A percentile compares a stretch with the other conserved stretches of the same genome.
phyloP scores from a whole-genome alignment of 2,329 filamentous ascomycete species.

The Aspergillus cejpii region DNA sequence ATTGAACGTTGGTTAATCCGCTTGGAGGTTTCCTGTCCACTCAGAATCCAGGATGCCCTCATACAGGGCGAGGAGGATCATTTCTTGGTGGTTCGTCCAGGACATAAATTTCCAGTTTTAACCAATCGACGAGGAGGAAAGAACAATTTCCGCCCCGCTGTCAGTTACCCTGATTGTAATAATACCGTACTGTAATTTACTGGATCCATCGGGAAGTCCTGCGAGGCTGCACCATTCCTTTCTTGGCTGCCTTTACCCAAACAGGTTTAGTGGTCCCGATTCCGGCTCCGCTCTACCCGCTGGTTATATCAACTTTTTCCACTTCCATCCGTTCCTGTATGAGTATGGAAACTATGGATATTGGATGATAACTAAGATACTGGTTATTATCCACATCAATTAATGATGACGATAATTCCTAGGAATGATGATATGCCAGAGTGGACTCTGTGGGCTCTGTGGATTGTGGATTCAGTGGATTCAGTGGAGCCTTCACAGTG shows the following conservation, averaged over 20 bases:
- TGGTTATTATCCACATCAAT: not conserved
- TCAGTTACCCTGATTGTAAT: too few species aligned
- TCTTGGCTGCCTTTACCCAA: not conserved
- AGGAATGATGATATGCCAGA: slow-evolving; percentile 30
- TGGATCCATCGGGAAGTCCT: not conserved
- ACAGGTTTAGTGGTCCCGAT: not conserved
- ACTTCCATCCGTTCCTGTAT: not conserved
- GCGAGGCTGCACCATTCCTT: too few species aligned
- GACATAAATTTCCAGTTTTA: not conserved
- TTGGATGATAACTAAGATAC: too few species aligned
- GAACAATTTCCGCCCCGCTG: not conserved
- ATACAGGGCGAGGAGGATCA: slow-evolving; percentile 15
- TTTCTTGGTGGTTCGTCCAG: slow-evolving; percentile 4
- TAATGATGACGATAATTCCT: slow-evolving; percentile 36
- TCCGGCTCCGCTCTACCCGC: slow-evolving; percentile 8
- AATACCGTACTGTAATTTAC: too few species aligned
- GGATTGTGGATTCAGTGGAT: not conserved
- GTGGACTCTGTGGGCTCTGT: slow-evolving; percentile 18
- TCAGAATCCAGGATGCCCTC: slow-evolving; percentile 18
- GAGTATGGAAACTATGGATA: too few species aligned
- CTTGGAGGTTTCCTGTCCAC: slow-evolving; percentile 20
- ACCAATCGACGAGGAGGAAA: not conserved
- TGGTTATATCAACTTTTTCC: not conserved
- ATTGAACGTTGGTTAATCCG: slow-evolving; percentile 3
- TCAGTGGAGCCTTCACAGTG: too few species aligned